These are phyloP conservation scores for Debaryomyces udenii DNA, from an alignment of 1,139 yeast genomes.

Conservation along the genomic window DNA sequence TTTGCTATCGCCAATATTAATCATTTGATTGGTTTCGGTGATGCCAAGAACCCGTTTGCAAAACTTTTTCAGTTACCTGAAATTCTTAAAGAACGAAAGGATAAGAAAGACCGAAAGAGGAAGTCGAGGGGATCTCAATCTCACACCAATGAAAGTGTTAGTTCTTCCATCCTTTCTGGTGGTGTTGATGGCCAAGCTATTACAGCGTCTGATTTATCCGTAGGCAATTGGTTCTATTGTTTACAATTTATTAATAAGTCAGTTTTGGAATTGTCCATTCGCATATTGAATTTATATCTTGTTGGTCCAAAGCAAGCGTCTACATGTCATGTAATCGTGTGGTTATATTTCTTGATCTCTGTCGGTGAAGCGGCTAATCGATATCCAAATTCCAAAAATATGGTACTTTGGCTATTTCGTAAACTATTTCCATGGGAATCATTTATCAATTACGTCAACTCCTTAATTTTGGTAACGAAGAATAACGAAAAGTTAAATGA, in stretches of 20 bases:
- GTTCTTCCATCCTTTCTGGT: conserved; percentile 16
- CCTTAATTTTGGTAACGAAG: conserved; percentile 40
- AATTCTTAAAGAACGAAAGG: conserved; percentile 69
- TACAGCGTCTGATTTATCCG: conserved; percentile 47
- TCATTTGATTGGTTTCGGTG: conserved; percentile 77
- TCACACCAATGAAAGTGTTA: conserved; percentile 18
- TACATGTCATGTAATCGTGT: conserved; percentile 68
- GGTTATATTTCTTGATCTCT: conserved; percentile 69
- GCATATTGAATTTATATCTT: conserved; percentile 65
- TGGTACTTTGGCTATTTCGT: conserved; percentile 56
- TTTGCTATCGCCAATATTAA: conserved; percentile 76
- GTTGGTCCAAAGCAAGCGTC: conserved; percentile 73
- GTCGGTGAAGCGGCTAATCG: conserved; percentile 59
- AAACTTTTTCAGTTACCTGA: conserved; percentile 70
- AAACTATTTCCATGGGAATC: conserved; percentile 71
- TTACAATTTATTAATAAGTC: conserved; percentile 61
- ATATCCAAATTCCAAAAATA: conserved; percentile 48
- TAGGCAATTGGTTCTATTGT: conserved; percentile 62
- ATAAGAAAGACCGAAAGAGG: conserved; percentile 67
- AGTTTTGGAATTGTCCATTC: conserved; percentile 64
- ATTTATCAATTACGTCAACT: conserved; percentile 62
- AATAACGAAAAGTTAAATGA: conserved; percentile 30
- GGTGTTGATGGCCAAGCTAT: conserved; percentile 35
- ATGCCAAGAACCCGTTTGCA: conserved; percentile 73
- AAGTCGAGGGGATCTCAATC: conserved; percentile 40